Evolutionary conservation across 352 stramenopile species (phyloP), one percentile per base, ranked within the genome.

Genomic region (Aphanomyces astaci): DNA sequence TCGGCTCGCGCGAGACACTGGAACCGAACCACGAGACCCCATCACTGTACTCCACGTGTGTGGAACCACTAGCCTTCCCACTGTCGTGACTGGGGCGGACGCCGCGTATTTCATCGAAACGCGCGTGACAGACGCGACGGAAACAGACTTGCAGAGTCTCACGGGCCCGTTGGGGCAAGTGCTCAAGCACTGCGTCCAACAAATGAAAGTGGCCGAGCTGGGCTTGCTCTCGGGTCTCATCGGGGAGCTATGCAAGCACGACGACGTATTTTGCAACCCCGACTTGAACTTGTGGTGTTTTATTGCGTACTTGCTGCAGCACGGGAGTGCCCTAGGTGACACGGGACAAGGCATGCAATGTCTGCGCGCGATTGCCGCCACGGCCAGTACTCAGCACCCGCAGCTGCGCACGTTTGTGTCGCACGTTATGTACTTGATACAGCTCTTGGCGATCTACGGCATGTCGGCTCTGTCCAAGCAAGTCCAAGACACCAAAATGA

Each of bases 271-370:
- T 60, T 68, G 62, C 51, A 45, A 68, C 31, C 22, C 33, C 19
- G n/a, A 22, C 11, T 60, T 68, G 43, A 51, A 68, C 45, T 43
- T 68, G 11, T 68, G 62, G 62, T 60, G 31, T 45, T 68, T 62
- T 28, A 45, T 68, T 11, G 62, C 62, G 27, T 68, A 39, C 25
- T 9, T 68, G 11, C 25, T 43, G n/a, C 33, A 59, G 13, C 33
- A 68, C 11, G 62, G 62, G 11, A 7, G 22, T n/a, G 22, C 30
- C 1, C 22, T 10, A 9, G 22, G 30, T 28, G 24, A 7, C n/a
- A 3, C 5, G 13, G 36, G 27, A 11, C 31, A 46, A 2, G 62
- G n/a, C 0, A 57, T 60, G 62, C 40, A 46, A 17, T 68, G 48
- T 31, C 39, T 68, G 27, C 25, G 46, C n/a, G 46, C 62, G 25